Evolutionary conservation across 78 protist species (phyloP).

Genomic region (Kipferlia bialata): DNA sequence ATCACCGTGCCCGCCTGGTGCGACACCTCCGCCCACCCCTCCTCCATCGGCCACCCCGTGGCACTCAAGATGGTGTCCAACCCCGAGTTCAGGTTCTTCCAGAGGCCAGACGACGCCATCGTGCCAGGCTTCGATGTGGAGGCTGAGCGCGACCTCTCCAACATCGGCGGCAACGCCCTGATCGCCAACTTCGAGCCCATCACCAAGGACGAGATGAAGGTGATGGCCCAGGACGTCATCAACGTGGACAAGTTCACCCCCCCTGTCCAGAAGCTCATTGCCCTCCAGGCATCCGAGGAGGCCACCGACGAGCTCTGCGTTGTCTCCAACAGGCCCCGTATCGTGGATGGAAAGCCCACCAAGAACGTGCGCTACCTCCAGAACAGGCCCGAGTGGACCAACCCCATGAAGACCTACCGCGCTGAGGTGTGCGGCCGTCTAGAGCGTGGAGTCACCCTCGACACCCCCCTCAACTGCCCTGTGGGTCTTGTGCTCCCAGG

Average conservation of each 20-base stretch:
- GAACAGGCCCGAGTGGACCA: not conserved
- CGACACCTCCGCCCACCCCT: not conserved
- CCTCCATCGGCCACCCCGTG: not conserved
- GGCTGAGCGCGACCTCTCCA: conserved; percentile 10
- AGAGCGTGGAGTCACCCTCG: not conserved
- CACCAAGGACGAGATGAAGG: not conserved
- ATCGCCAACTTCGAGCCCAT: conserved; percentile 2
- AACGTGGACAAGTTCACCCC: not conserved
- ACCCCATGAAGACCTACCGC: not conserved
- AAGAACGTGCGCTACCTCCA: conserved; percentile 13
- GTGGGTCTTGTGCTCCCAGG: not conserved
- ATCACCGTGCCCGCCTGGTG: not conserved
- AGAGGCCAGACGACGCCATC: conserved; percentile 17
- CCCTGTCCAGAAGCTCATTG: not conserved
- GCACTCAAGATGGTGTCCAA: not conserved
- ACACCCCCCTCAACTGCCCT: not conserved
- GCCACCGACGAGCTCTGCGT: not conserved
- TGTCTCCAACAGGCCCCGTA: not conserved
- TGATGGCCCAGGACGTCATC: not conserved
- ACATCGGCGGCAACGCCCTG: not conserved
- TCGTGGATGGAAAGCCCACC: conserved; percentile 1
- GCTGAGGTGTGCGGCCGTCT: conserved; percentile 12
- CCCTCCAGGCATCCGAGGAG: not conserved
- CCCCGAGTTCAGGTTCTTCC: conserved; percentile 14
- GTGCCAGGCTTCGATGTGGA: conserved; percentile 5